These are phyloP conservation scores for Eruca vesicaria DNA, from an alignment of 441 rosid species.

Conservation along the genomic window DNA sequence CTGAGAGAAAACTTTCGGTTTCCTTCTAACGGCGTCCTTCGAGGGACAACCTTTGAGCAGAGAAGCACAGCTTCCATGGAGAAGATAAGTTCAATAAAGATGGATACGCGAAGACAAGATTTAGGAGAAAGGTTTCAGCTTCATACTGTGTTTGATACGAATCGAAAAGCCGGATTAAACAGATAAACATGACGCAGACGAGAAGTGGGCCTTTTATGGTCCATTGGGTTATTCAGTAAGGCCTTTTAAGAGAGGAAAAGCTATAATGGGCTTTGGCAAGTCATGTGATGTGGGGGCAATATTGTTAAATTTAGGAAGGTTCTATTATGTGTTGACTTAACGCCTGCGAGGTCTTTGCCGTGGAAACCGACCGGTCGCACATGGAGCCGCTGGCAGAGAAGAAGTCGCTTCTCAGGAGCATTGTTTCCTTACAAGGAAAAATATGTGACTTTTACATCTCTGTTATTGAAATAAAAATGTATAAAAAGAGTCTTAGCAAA, in stretches of 20 bases:
- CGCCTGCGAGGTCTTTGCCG: slow-evolving; percentile 1
- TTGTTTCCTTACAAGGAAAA: neutral
- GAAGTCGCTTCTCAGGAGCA: neutral
- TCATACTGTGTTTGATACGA: slow-evolving; percentile 7
- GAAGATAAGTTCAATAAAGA: neutral
- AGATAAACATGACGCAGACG: slow-evolving; percentile 5
- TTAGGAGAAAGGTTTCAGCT: slow-evolving; percentile 13
- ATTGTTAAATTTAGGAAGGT: slow-evolving; percentile 11
- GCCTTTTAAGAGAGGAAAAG: neutral
- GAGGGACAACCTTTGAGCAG: slow-evolving; percentile 45
- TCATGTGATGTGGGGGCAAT: neutral
- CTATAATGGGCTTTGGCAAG: slow-evolving; percentile 10
- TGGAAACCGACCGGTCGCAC: slow-evolving; percentile 27
- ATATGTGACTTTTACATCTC: neutral
- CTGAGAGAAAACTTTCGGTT: slow-evolving; percentile 39
- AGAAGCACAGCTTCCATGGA: slow-evolving; percentile 62
- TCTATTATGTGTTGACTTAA: slow-evolving; percentile 12
- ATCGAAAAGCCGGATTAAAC: neutral
- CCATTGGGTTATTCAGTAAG: neutral
- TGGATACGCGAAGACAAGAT: neutral
- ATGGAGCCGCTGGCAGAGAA: slow-evolving; percentile 2
- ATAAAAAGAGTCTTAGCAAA: neutral
- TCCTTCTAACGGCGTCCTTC: slow-evolving; percentile 4
- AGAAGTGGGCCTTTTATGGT: neutral
- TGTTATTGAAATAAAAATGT: neutral